A percentile compares a stretch with the other conserved stretches of the same genome.
Conservation (phyloP, 2,329 filamentous ascomycete species). For the Pseudocercospora fijiensis region DNA sequence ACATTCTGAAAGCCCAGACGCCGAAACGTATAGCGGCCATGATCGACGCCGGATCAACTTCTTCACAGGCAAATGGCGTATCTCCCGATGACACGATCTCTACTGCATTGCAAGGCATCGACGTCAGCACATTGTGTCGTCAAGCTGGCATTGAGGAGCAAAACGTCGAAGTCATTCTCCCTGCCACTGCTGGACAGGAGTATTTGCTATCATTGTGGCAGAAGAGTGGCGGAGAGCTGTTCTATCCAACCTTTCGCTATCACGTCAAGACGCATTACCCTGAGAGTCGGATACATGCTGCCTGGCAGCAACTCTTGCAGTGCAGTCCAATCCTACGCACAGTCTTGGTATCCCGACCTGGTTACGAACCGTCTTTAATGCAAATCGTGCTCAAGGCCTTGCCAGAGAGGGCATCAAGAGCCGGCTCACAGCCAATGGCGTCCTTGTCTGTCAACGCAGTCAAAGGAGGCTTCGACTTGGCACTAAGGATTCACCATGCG, state of each 20-base stretch:
- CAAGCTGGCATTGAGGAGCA: slow-evolving; percentile 41
- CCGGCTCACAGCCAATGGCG: slow-evolving; percentile 27
- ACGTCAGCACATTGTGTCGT: slow-evolving; percentile 18
- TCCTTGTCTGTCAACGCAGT: slow-evolving; percentile 24
- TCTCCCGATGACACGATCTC: slow-evolving; percentile 22
- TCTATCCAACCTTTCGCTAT: slow-evolving; percentile 73
- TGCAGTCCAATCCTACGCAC: slow-evolving; percentile 68
- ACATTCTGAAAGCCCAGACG: slow-evolving; percentile 66
- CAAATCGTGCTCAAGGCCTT: slow-evolving; percentile 59
- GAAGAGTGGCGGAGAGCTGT: slow-evolving; percentile 63
- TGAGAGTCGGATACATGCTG: slow-evolving; percentile 48
- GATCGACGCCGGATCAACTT: slow-evolving; percentile 21
- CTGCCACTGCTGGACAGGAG: slow-evolving; percentile 72
- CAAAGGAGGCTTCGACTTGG: slow-evolving; percentile 29
- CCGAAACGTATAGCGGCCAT: slow-evolving; percentile 62
- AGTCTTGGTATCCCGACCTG: slow-evolving; percentile 53
- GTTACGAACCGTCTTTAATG: slow-evolving; percentile 46
- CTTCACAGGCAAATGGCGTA: slow-evolving; percentile 37
- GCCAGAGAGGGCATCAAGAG: slow-evolving; percentile 27
- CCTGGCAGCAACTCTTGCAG: slow-evolving; percentile 62
- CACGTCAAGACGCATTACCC: slow-evolving; percentile 44
- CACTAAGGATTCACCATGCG: slow-evolving; percentile 71
- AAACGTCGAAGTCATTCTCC: slow-evolving; percentile 60
- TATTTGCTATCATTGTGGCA: slow-evolving; percentile 81
- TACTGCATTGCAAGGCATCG: slow-evolving; percentile 16